Evolutionary conservation across 106 monocot genomes (phyloP).

Genomic region (Triglochin maritima): DNA sequence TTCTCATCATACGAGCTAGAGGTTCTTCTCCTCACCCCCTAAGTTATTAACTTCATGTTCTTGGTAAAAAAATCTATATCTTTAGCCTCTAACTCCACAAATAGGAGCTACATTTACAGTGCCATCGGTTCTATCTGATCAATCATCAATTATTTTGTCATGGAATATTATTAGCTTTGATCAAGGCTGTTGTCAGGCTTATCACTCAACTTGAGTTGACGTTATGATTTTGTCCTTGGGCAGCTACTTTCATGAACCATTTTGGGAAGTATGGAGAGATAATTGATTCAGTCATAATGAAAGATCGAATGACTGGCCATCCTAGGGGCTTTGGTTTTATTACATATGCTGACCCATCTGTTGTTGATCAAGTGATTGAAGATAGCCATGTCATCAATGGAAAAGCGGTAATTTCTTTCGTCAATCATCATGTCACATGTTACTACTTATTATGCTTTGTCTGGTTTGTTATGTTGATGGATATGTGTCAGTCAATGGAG

Average conservation of each 20-base stretch:
- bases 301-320: constrained; percentile 12
- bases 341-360: constrained; percentile 23
- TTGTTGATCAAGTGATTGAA: constrained; percentile 18
- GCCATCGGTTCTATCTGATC: no score
- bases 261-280: constrained; percentile 21
- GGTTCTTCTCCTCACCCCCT: no score
- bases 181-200: background rate
- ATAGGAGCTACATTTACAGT: no score
- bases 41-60: no score
- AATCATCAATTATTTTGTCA: no score
- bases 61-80: no score
- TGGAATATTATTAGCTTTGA: no score
- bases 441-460: background rate
- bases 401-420: constrained; percentile 13
- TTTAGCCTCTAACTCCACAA: no score
- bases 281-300: constrained; percentile 21
- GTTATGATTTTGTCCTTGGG: background rate
- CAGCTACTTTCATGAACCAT: constrained; percentile 19
- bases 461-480: background rate
- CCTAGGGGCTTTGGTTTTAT: constrained; percentile 22
- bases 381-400: constrained; percentile 18
- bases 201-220: background rate
- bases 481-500: background rate
- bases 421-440: background rate
- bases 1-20: no score